Base-by-base conservation (phyloP, 306 rosid species). In the Sphenostylis stenocarpa region DNA sequence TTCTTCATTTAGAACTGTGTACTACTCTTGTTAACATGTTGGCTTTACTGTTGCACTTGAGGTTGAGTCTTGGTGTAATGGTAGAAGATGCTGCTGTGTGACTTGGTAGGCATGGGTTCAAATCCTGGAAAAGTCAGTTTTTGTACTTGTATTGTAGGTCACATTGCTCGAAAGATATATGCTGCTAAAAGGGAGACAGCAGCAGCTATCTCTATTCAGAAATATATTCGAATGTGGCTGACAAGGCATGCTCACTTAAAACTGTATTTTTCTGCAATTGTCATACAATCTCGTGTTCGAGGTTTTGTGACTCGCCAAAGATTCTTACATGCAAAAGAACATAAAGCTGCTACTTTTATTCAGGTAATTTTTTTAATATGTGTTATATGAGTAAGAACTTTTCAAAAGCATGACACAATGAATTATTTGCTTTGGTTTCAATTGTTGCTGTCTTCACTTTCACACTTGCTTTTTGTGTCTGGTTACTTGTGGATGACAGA, bases 291-390 rank as follows among this genome's bases (percentile, higher is more conserved):
- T 53, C 73, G 78, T 78, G 75, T 88, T 57, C 90, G 89, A 70
- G 94, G 96, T 53, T 90, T 92, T 77, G 77, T 86, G 51, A 86
- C 88, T 73, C 97, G 88, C 82, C 82, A 67, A 77, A 89, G 80
- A 75, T 89, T 85, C 77, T 73, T 85, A 81, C 89, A 80, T 75
- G 88, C 57, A 60, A 92, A 85, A 77, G 85, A 90, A 74, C 91
- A 83, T 75, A 95, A 79, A 84, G 97, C 99, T 77, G 97, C 97
- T 48, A 86, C 88, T 75, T 45, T 79, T 53, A 86, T 95, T 82
- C 99, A 95, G 97, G 99, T 92, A 79, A 76, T 47, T 70, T 71
- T 75, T 43, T 53, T 43, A n/a, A 24, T 62, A 55, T 41, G 41
- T 73, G 28, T 55, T 20, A 38, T 61, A 29, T 73, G 72, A 38